Evolutionary conservation across 1,139 yeast genomes (phyloP).

Genomic region (Blastobotrys persicus): DNA sequence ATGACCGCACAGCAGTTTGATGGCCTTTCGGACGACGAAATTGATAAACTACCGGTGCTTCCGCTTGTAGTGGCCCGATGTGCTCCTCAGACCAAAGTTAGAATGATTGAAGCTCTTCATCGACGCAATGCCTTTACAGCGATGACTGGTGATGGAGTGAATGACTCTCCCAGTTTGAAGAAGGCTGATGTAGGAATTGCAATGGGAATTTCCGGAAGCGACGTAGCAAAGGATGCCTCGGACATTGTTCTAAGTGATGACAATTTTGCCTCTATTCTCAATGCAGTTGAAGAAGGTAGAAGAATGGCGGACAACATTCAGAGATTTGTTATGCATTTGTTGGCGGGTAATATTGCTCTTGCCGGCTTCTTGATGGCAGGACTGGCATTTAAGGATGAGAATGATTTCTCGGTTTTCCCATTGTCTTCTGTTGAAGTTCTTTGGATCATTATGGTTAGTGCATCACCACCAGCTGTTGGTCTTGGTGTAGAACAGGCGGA

Average conservation of each 20-base stretch:
- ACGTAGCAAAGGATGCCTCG: constrained; percentile 74
- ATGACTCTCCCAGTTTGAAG: constrained; percentile 74
- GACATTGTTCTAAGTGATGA: constrained; percentile 73
- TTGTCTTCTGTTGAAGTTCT: constrained; percentile 75
- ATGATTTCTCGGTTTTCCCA: constrained; percentile 68
- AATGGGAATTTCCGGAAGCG: constrained; percentile 75
- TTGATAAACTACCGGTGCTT: constrained; percentile 65
- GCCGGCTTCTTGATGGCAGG: constrained; percentile 71
- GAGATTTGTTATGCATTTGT: constrained; percentile 71
- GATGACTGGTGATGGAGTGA: constrained; percentile 87
- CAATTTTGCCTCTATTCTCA: constrained; percentile 71
- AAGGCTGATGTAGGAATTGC: constrained; percentile 80
- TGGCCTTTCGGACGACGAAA: constrained; percentile 55
- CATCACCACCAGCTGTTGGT: constrained; percentile 85
- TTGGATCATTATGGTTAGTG: constrained; percentile 76
- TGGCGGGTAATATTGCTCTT: constrained; percentile 78
- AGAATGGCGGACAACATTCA: constrained; percentile 79
- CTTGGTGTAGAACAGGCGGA: constrained; percentile 68
- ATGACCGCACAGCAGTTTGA: constrained; percentile 79
- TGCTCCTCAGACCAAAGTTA: constrained; percentile 80
- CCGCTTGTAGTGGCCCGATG: constrained; percentile 83
- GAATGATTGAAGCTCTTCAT: constrained; percentile 80
- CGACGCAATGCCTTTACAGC: constrained; percentile 69
- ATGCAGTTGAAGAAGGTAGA: constrained; percentile 80
- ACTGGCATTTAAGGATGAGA: constrained; percentile 60